phyloP scores from a whole-genome alignment of 2,329 filamentous ascomycete species.

The Botrytis tulipae region DNA sequence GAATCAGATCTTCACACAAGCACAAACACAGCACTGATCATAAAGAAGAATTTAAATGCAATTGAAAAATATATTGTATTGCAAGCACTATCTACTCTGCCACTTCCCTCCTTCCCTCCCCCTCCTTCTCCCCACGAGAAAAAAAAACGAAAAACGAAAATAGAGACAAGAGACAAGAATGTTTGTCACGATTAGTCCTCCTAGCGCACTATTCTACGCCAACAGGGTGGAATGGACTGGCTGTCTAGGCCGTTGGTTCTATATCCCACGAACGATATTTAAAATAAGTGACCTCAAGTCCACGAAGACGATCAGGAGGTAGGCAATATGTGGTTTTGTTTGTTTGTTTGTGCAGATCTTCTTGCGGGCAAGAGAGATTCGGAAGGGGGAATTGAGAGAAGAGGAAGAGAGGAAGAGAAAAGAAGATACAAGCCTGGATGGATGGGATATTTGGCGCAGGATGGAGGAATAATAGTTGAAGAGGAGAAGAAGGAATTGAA shows the following conservation, averaged over 20 bases:
- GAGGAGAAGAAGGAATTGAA: too few relatives aligned
- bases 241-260: slow-evolving; percentile 41
- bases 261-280: slow-evolving; percentile 42
- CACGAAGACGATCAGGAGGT: slow-evolving; percentile 40
- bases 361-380: not conserved
- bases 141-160: not conserved
- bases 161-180: slow-evolving; percentile 15
- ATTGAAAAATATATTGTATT: not conserved
- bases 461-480: not conserved
- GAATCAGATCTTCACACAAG: not conserved
- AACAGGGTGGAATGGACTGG: slow-evolving; percentile 42
- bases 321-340: slow-evolving; percentile 42
- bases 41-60: not conserved
- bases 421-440: not conserved
- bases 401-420: too few relatives aligned
- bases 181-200: slow-evolving; percentile 43
- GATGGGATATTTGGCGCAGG: not conserved
- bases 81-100: not conserved
- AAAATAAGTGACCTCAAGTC: slow-evolving; percentile 41
- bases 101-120: not conserved
- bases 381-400: not conserved
- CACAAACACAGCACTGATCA: not conserved
- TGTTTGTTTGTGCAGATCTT: not conserved
- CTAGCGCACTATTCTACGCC: slow-evolving; percentile 40
- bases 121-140: not conserved